phyloP scores from a whole-genome alignment of 2,329 filamentous ascomycete genomes.

The Cercospora citrullina region DNA sequence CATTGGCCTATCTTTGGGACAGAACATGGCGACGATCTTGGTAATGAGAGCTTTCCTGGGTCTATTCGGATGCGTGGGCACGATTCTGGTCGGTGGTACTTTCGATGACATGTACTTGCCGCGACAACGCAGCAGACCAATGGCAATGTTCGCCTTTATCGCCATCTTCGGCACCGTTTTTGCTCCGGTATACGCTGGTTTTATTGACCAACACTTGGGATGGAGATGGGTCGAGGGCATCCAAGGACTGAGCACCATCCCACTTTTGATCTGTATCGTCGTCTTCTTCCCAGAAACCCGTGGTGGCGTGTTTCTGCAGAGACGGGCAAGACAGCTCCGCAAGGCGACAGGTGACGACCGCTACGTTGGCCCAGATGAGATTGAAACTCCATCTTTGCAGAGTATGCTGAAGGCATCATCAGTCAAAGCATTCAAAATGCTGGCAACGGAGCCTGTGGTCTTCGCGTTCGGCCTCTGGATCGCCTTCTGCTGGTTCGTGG shows the following conservation, averaged over 20 bases:
- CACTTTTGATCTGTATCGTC: slow-evolving; percentile 48
- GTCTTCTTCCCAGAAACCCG: slow-evolving; percentile 51
- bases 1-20: slow-evolving; percentile 50
- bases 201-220: slow-evolving; percentile 55
- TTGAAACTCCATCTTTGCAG: slow-evolving; percentile 53
- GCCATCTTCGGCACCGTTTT: slow-evolving; percentile 55
- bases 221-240: slow-evolving; percentile 59
- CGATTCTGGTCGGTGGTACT: slow-evolving; percentile 53
- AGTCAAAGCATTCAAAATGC: slow-evolving; percentile 54
- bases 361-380: slow-evolving; percentile 53
- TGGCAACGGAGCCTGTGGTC: slow-evolving; percentile 52
- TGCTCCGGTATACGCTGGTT: slow-evolving; percentile 56
- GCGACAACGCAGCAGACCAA: slow-evolving; percentile 48
- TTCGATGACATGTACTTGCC: slow-evolving; percentile 54
- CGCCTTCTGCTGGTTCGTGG: slow-evolving; percentile 55
- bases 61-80: slow-evolving; percentile 53
- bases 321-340: slow-evolving; percentile 52
- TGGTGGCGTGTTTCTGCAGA: slow-evolving; percentile 50
- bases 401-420: slow-evolving; percentile 51
- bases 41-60: slow-evolving; percentile 51
- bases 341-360: slow-evolving; percentile 52
- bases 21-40: slow-evolving; percentile 53
- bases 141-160: slow-evolving; percentile 53
- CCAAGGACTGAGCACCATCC: slow-evolving; percentile 54
- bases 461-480: slow-evolving; percentile 56